A percentile compares a stretch with the other conserved stretches of the same genome.
Conservation (phyloP, 2,329 filamentous ascomycete species). For the Pseudopithomyces chartarum region DNA sequence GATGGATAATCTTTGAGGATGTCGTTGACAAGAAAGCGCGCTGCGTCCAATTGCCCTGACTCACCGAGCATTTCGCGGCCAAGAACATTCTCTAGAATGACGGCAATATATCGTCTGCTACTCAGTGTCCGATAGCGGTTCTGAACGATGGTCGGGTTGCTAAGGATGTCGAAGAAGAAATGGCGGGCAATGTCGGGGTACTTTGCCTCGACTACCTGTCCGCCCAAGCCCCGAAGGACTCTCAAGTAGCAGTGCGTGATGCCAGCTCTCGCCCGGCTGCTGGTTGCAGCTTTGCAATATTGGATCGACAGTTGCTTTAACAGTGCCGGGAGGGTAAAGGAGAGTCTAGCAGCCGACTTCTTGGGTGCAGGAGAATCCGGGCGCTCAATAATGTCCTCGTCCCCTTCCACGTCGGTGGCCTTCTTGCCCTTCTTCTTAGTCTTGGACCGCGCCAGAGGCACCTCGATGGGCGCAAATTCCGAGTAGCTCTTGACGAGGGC, state of each 20-base stretch:
- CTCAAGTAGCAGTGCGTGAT: constrained; percentile 87
- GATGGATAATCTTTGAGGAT: constrained; percentile 95
- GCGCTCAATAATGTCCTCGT: constrained; percentile 70
- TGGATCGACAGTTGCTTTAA: constrained; percentile 78
- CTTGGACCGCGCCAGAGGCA: constrained; percentile 59
- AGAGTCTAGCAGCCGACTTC: constrained; percentile 71
- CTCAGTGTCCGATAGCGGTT: constrained; percentile 88
- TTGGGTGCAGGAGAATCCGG: constrained; percentile 77
- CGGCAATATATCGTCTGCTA: constrained; percentile 81
- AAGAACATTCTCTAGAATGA: constrained; percentile 82
- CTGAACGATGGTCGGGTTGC: constrained; percentile 73
- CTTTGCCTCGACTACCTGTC: constrained; percentile 79
- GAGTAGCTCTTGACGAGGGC: constrained; percentile 82
- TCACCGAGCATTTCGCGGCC: constrained; percentile 84
- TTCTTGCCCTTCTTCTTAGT: constrained; percentile 75
- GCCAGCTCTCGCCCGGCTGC: constrained; percentile 79
- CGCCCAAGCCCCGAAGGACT: constrained; percentile 77
- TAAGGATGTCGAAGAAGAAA: constrained; percentile 79
- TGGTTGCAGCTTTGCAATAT: constrained; percentile 77
- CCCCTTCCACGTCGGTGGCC: constrained; percentile 67
- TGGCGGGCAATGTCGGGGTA: constrained; percentile 83
- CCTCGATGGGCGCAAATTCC: constrained; percentile 54
- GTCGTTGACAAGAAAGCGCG: constrained; percentile 81
- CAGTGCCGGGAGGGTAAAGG: constrained; percentile 77
- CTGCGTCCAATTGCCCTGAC: constrained; percentile 82